A percentile compares a stretch with the other conserved stretches of the same genome.
phyloP scores from a whole-genome alignment of 2,329 filamentous ascomycete genomes.

The Aureobasidium musti region DNA sequence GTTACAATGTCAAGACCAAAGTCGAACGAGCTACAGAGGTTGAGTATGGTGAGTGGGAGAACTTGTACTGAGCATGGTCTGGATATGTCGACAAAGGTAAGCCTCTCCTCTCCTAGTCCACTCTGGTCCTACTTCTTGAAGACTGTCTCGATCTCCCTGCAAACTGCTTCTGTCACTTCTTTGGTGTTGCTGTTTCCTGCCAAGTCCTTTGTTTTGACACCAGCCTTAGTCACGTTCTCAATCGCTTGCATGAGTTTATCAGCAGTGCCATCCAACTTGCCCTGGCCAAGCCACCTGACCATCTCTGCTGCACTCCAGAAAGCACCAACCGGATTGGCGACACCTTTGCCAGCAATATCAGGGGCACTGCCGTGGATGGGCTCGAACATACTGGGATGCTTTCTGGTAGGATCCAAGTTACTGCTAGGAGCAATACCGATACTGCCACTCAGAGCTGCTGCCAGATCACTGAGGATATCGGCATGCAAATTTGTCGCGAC shows the following conservation, averaged over 20 bases:
- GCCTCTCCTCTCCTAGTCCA: not conserved
- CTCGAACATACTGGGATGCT: constrained; percentile 64
- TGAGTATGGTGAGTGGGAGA: constrained; percentile 11
- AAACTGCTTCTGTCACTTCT: constrained; percentile 61
- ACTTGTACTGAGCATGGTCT: constrained; percentile 15
- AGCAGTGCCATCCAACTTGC: constrained; percentile 55
- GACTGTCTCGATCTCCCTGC: constrained; percentile 53
- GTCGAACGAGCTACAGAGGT: constrained; percentile 39
- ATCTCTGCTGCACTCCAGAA: constrained; percentile 72
- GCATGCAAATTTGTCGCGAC: constrained; percentile 54
- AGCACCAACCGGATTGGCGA: constrained; percentile 65
- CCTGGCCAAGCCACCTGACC: constrained; percentile 62
- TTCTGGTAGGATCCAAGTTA: constrained; percentile 64
- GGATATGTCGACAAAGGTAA: constrained; percentile 1
- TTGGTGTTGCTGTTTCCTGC: constrained; percentile 60
- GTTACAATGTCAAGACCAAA: constrained; percentile 51
- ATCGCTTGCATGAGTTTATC: constrained; percentile 60
- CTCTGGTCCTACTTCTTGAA: constrained; percentile 36
- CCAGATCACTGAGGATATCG: constrained; percentile 68
- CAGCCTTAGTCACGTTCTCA: constrained; percentile 60
- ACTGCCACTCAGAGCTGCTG: constrained; percentile 64
- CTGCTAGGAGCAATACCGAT: constrained; percentile 69
- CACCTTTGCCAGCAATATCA: constrained; percentile 64
- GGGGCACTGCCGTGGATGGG: constrained; percentile 60
- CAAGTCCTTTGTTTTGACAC: constrained; percentile 61